Evolutionary conservation across 1,284 basidiomycete genomes (phyloP).

Genomic region (Papiliotrema fonsecae): DNA sequence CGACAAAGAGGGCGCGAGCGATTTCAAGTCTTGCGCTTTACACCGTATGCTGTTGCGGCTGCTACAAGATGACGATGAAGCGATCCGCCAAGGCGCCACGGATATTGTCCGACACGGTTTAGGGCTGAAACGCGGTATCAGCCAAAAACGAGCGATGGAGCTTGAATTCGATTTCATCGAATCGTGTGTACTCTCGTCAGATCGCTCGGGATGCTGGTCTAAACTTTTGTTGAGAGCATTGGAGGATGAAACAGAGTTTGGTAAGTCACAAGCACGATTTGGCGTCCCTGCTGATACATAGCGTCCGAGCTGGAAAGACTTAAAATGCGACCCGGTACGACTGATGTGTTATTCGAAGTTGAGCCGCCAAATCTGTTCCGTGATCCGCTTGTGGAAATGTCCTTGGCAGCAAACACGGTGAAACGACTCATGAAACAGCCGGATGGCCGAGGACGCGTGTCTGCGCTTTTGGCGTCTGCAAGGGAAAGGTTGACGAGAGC

Average conservation of each 20-base stretch:
- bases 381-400: constrained; percentile 27
- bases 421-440: no score
- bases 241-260: background rate
- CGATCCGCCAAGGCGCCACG: constrained; percentile 27
- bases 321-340: background rate
- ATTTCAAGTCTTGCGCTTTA: background rate
- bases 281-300: background rate
- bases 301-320: background rate
- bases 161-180: constrained; percentile 33
- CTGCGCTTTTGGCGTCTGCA: no score
- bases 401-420: constrained; percentile 17
- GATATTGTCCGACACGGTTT: constrained; percentile 23
- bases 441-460: no score
- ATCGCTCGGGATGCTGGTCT: background rate
- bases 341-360: constrained; percentile 37
- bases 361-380: constrained; percentile 46
- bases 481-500: no score
- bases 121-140: constrained; percentile 9
- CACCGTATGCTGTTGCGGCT: constrained; percentile 27
- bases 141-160: constrained; percentile 23
- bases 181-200: background rate
- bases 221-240: constrained; percentile 14
- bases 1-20: no score
- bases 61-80: constrained; percentile 43
- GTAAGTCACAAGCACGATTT: background rate